Evolutionary conservation across 2,329 filamentous ascomycete species (phyloP).

Genomic region (Monosporascus sp.): DNA sequence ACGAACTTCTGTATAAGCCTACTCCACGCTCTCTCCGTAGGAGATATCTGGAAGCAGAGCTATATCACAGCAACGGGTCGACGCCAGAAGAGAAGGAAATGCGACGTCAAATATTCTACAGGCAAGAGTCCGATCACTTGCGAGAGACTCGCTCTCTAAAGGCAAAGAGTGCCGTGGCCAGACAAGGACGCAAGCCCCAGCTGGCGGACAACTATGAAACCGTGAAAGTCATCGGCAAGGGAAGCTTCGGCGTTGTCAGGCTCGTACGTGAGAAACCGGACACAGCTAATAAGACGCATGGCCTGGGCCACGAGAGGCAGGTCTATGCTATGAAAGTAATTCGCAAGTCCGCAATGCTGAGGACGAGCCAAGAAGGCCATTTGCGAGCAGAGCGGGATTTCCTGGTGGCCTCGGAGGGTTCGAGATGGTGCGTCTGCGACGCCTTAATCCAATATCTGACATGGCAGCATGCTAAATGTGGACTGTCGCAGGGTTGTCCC

Average conservation of each 20-base stretch:
- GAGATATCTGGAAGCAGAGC: conserved; percentile 56
- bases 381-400: conserved; percentile 89
- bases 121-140: conserved; percentile 68
- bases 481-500: conserved; percentile 65
- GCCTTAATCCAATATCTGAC: neutral
- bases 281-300: conserved; percentile 19
- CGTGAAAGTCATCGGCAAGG: conserved; percentile 80
- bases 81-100: conserved; percentile 49
- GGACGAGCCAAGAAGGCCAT: conserved; percentile 87
- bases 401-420: conserved; percentile 81
- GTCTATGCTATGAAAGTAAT: conserved; percentile 98
- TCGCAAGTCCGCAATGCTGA: conserved; percentile 86
- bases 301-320: conserved; percentile 36
- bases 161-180: conserved; percentile 44
- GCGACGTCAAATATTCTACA: conserved; percentile 54
- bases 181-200: conserved; percentile 39
- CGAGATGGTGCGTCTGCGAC: conserved; percentile 56
- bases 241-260: conserved; percentile 89
- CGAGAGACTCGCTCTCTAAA: conserved; percentile 69
- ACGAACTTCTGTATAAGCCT: conserved; percentile 55
- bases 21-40: conserved; percentile 58
- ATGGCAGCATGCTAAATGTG: conserved; percentile 6
- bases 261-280: conserved; percentile 66
- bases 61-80: conserved; percentile 52
- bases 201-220: conserved; percentile 68